phyloP scores from a whole-genome alignment of 2,329 filamentous ascomycete species.

The Capronia epimyces region DNA sequence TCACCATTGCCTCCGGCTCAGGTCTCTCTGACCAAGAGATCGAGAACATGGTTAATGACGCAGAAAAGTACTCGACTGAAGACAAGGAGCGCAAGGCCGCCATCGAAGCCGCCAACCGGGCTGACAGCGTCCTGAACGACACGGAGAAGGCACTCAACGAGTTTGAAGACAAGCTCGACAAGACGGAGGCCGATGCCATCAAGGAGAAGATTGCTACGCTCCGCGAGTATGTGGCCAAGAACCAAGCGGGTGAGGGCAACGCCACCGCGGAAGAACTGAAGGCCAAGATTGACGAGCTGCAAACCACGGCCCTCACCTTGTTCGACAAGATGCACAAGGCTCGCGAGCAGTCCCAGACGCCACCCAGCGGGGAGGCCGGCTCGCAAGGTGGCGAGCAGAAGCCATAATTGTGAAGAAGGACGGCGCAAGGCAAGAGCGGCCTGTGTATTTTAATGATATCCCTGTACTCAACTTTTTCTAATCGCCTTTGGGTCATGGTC shows the following conservation, averaged over 20 bases:
- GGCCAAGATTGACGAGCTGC: conserved; percentile 97
- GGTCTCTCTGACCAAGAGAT: conserved; percentile 94
- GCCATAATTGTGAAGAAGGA: conserved; percentile 41
- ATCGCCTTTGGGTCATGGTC: conserved; percentile 3
- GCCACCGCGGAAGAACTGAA: conserved; percentile 90
- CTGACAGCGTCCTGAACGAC: conserved; percentile 92
- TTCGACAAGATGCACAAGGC: conserved; percentile 99
- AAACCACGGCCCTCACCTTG: conserved; percentile 88
- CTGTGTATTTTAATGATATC: conserved; percentile 30
- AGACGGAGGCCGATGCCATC: conserved; percentile 87
- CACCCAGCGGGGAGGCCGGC: conserved; percentile 34
- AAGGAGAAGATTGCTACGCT: conserved; percentile 85
- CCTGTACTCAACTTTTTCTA: conserved; percentile 24
- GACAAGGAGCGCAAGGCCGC: conserved; percentile 96
- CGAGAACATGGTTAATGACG: conserved; percentile 94
- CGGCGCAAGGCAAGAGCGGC: conserved; percentile 10
- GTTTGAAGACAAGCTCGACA: conserved; percentile 92
- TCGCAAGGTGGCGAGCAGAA: conserved; percentile 31
- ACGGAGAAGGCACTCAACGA: conserved; percentile 98
- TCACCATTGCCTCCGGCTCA: conserved; percentile 96
- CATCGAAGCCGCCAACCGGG: conserved; percentile 95
- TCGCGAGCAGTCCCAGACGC: conserved; percentile 58
- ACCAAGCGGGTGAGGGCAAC: conserved; percentile 81
- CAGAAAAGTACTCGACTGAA: conserved; percentile 88
- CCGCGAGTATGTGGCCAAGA: conserved; percentile 88